A percentile compares a stretch with the other conserved stretches of the same genome.
Evolutionary conservation across 2,329 filamentous ascomycete species (phyloP).

Genomic region (Alternaria sp.): DNA sequence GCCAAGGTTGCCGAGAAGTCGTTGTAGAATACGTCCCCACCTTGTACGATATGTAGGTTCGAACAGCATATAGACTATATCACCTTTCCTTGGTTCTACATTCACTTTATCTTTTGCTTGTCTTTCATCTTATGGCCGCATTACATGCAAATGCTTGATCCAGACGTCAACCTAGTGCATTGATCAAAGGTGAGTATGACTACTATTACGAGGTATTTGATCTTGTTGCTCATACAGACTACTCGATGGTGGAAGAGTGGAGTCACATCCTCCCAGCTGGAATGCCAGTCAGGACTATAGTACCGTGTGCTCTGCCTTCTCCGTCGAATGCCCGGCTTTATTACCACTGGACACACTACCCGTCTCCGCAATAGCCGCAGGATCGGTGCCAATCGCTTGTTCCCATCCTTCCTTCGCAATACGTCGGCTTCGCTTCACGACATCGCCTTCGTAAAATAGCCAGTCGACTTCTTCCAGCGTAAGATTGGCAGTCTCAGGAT

Average conservation of each 20-base stretch:
- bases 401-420: slow-evolving; percentile 37
- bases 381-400: slow-evolving; percentile 14
- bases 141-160: not conserved
- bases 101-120: not conserved
- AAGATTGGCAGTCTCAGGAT: slow-evolving; percentile 44
- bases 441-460: slow-evolving; percentile 42
- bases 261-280: not conserved
- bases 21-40: slow-evolving; percentile 11
- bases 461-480: slow-evolving; percentile 47
- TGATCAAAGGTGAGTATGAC: not conserved
- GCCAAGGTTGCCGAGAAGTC: slow-evolving; percentile 22
- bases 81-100: not conserved
- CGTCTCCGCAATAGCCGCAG: slow-evolving; percentile 15
- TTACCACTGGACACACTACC: slow-evolving; percentile 18
- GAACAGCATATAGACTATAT: not conserved
- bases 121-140: not conserved
- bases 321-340: not conserved
- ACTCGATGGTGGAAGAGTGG: not conserved
- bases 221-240: not conserved
- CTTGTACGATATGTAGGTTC: slow-evolving; percentile 12
- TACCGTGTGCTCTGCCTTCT: not conserved
- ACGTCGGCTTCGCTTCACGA: slow-evolving; percentile 25
- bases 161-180: not conserved
- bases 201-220: not conserved
- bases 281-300: not conserved